Percentiles rank a stretch among this genome's conserved stretches.
phyloP scores from a whole-genome alignment of 2,329 filamentous ascomycete species.

The Cladosporium sp. region DNA sequence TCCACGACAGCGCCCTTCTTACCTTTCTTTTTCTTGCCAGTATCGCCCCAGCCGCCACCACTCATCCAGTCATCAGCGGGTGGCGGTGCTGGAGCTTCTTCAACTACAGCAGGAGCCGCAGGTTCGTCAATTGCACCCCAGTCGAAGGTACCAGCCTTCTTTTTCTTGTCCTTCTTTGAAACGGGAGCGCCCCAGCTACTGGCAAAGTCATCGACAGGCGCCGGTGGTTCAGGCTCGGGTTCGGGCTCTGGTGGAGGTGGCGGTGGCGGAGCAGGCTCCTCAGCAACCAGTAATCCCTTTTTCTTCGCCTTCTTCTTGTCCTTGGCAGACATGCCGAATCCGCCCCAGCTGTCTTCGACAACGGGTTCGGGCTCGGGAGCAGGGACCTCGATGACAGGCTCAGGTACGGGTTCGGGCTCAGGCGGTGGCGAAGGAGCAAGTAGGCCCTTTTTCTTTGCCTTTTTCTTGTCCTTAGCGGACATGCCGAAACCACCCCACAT shows the following conservation, averaged over 20 bases:
- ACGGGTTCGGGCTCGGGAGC: constrained; percentile 22
- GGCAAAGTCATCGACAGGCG: constrained; percentile 42
- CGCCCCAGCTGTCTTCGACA: constrained; percentile 38
- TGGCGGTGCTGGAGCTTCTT: constrained; percentile 16
- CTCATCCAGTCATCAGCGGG: constrained; percentile 21
- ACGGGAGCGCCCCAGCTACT: constrained; percentile 48
- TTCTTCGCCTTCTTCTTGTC: constrained; percentile 44
- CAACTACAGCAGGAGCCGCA: constrained; percentile 9
- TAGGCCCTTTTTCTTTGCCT: constrained; percentile 38
- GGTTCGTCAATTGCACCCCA: constrained; percentile 25
- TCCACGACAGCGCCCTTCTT: constrained; percentile 25
- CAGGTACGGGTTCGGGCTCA: constrained; percentile 15
- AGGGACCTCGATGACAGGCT: constrained; percentile 21
- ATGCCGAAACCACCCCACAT: constrained; percentile 26
- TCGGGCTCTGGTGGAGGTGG: constrained; percentile 21
- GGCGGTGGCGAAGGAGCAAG: constrained; percentile 19
- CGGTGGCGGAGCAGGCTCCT: constrained; percentile 22
- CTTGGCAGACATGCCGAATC: constrained; percentile 32
- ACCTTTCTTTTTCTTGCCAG: constrained; percentile 26
- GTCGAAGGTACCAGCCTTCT: constrained; percentile 33
- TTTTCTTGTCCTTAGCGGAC: constrained; percentile 38
- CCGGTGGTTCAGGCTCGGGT: constrained; percentile 26
- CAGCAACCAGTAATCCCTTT: not conserved
- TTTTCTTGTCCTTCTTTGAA: constrained; percentile 52
- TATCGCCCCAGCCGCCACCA: constrained; percentile 24